Conservation (phyloP, 495 filamentous ascomycete genomes). For the Pyronema domesticum region DNA sequence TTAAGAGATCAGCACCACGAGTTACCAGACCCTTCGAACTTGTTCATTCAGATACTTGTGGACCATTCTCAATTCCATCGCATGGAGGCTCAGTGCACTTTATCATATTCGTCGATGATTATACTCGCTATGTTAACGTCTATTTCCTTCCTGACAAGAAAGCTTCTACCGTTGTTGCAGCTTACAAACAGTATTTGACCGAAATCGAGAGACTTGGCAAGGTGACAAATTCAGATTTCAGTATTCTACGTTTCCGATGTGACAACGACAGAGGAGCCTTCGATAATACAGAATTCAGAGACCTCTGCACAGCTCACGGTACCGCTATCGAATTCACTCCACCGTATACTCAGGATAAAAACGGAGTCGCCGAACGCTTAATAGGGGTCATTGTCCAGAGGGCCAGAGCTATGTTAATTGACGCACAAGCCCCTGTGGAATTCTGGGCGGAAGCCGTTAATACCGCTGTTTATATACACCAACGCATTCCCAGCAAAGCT, state of each 20-base stretch:
- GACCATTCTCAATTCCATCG: no score
- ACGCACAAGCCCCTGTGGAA: not conserved
- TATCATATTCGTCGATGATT: not conserved
- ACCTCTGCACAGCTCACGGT: not conserved
- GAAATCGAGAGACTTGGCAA: not conserved
- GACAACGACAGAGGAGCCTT: conserved; percentile 5
- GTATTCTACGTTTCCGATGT: not conserved
- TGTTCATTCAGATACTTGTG: no score
- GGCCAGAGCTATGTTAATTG: not conserved
- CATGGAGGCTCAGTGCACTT: no score
- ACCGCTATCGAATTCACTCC: not conserved
- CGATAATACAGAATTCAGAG: not conserved
- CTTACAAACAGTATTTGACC: no score
- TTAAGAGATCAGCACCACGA: no score
- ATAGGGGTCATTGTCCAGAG: not conserved
- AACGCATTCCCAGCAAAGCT: not conserved
- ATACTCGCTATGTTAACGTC: not conserved
- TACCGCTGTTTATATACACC: not conserved
- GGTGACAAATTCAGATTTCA: no score
- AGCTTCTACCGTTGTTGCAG: no score
- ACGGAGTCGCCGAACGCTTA: conserved; percentile 1
- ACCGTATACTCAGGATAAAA: conserved; percentile 2
- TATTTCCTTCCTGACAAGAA: no score
- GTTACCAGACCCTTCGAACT: no score
- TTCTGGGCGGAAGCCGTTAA: not conserved